Base-by-base conservation (phyloP, 1,139 yeast species). In the Yamadazyma oceani region DNA sequence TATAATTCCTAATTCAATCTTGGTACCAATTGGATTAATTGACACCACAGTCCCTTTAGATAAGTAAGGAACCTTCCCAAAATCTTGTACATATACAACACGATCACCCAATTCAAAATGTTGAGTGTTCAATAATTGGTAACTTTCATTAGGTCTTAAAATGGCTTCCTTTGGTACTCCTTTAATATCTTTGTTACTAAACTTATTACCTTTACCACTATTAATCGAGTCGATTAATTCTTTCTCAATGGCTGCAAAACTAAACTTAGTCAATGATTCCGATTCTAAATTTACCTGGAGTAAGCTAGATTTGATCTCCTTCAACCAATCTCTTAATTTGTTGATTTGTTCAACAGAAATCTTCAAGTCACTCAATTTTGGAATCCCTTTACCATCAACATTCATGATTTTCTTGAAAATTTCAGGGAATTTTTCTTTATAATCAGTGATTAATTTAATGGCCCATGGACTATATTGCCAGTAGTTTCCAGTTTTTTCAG, bases 1-100 rank as follows among this genome's bases (percentile, higher is more conserved):
- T 30, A 92, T 62, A 36, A 94, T 82, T 46, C 85, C 90, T 45
- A 86, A 64, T 8, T 73, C 69, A 22, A 70, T 72, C 51, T 74
- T 70, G 27, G 78, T 68, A 2, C 87, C 87, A 38, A 75, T 61
- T 22, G 88, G 78, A 32, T 78, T 78, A 47, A 86, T 81, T 4
- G 92, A 89, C 37, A 86, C 85, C 39, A 92, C 95, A 1, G 97
- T 89, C 57, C 99, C 99, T 52, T 86, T 84, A 16, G 89, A 76
- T 54, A 85, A 87, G 41, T 82, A 65, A 25, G 97, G 96, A 12
- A 90, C 96, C 55, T 88, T 89, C 41, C 97, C 97, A 26, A 86
- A 82, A 51, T 83, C 88, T 53, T 85, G 84, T 17, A 89, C 86
- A 51, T 87, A 89, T 24, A 86, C 78, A 27, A 94, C 87, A 43